A percentile compares a stretch with the other conserved stretches of the same genome.
Evolutionary conservation across 306 rosid species (phyloP).

Genomic region (Carpinus viminea): DNA sequence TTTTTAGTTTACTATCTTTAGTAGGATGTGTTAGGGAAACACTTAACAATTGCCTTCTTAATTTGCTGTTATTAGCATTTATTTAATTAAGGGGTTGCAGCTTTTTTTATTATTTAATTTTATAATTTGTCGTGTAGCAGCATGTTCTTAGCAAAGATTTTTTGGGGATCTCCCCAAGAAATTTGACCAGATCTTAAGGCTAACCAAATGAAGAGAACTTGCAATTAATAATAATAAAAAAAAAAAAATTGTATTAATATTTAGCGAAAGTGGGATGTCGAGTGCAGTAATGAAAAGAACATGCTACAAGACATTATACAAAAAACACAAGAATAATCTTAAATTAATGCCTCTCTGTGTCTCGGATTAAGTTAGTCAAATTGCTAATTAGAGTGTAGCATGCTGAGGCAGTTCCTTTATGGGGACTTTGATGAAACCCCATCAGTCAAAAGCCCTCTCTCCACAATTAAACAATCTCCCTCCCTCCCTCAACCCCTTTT

Average conservation of each 20-base stretch:
- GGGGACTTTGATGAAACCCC: slow-evolving; percentile 8
- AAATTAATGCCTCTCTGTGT: not conserved
- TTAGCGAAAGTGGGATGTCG: slow-evolving; percentile 8
- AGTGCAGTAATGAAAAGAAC: slow-evolving; percentile 11
- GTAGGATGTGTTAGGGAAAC: not conserved
- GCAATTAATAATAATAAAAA: slow-evolving; percentile 15
- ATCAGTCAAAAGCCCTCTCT: not conserved
- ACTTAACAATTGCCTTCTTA: not conserved
- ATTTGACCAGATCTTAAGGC: slow-evolving; percentile 37
- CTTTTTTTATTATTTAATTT: not conserved
- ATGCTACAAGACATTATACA: slow-evolving; percentile 15
- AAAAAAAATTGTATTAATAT: not conserved
- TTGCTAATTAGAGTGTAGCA: not conserved
- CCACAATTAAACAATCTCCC: not conserved
- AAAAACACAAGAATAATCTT: not conserved
- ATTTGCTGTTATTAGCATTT: not conserved
- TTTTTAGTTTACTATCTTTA: not conserved
- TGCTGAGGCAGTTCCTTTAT: not conserved
- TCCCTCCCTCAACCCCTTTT: not conserved
- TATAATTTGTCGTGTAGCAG: not conserved
- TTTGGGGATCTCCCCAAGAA: slow-evolving; percentile 45
- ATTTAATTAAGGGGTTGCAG: not conserved
- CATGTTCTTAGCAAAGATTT: slow-evolving; percentile 30
- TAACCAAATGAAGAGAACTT: slow-evolving; percentile 25
- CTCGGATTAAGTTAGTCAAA: not conserved